Evolutionary conservation across 768 basidiomycete genomes (phyloP).

Genomic region (Cyclocybe aegerita): DNA sequence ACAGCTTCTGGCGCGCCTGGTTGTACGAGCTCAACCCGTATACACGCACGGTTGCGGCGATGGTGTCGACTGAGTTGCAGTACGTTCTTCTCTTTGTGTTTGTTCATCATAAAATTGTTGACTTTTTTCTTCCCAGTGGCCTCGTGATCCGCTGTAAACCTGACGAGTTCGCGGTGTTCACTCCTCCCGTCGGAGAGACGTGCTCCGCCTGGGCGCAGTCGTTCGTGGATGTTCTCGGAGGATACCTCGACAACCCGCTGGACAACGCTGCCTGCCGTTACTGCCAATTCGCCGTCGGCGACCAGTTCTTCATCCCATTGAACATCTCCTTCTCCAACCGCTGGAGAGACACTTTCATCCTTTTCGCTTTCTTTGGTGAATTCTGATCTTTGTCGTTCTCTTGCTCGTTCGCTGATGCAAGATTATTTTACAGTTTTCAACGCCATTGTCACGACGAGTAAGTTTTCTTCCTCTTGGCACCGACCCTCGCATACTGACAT

Average conservation of each 20-base stretch:
- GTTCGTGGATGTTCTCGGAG: constrained; percentile 62
- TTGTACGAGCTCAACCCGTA: constrained; percentile 72
- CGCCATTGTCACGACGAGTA: constrained; percentile 53
- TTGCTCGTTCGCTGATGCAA: not conserved
- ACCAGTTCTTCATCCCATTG: constrained; percentile 68
- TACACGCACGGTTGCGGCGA: constrained; percentile 67
- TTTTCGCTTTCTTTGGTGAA: constrained; percentile 61
- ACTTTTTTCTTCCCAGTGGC: constrained; percentile 38
- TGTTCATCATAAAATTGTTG: constrained; percentile 11
- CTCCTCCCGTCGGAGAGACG: constrained; percentile 72
- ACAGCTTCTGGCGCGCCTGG: constrained; percentile 73
- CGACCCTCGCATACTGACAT: not conserved
- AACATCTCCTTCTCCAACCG: constrained; percentile 62
- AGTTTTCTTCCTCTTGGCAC: constrained; percentile 8
- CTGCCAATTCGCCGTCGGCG: constrained; percentile 67
- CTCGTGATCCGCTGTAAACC: constrained; percentile 62
- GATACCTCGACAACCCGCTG: constrained; percentile 70
- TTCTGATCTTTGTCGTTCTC: constrained; percentile 3
- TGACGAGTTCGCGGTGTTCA: constrained; percentile 71
- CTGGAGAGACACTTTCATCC: constrained; percentile 70
- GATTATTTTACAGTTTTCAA: constrained; percentile 59
- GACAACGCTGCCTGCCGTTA: constrained; percentile 67
- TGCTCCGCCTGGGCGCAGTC: constrained; percentile 70
- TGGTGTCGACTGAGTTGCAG: constrained; percentile 79
- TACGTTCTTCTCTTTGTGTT: constrained; percentile 24